Evolutionary conservation across 257 asterid species (phyloP).

Genomic region (Solanum virginianum): DNA sequence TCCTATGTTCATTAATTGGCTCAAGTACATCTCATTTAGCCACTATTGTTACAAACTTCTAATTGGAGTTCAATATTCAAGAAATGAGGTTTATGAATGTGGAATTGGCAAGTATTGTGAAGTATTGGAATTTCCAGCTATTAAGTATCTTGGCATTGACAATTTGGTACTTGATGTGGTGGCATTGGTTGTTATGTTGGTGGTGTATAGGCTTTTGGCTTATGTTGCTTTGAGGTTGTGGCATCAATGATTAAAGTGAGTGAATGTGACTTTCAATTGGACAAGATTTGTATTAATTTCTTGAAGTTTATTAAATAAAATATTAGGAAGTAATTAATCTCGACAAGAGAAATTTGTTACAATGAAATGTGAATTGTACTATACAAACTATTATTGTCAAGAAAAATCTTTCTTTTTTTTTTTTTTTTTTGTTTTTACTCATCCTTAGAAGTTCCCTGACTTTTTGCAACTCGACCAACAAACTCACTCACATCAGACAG

Average conservation of each 20-base stretch:
- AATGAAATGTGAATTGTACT: neutral
- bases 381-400: neutral
- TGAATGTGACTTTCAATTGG: neutral
- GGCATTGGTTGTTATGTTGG: constrained; percentile 58
- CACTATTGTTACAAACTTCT: constrained; percentile 66
- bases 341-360: neutral
- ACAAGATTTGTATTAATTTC: neutral
- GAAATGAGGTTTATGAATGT: constrained; percentile 45
- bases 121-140: constrained; percentile 50
- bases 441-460: neutral
- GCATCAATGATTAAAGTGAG: constrained; percentile 19
- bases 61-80: constrained; percentile 54
- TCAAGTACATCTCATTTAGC: constrained; percentile 61
- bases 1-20: constrained; percentile 51
- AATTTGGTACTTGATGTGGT: constrained; percentile 40
- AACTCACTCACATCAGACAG: neutral
- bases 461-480: neutral
- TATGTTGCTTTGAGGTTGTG: constrained; percentile 63
- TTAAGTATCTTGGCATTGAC: constrained; percentile 46
- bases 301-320: neutral
- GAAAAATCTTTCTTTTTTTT: neutral
- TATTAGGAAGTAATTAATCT: neutral
- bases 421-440: neutral
- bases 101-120: constrained; percentile 31
- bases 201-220: constrained; percentile 67